Evolutionary conservation across 2,329 filamentous ascomycete genomes (phyloP), one percentile per base, ranked within the genome.

Genomic region (Nothophaeocryptopus gaeumannii): DNA sequence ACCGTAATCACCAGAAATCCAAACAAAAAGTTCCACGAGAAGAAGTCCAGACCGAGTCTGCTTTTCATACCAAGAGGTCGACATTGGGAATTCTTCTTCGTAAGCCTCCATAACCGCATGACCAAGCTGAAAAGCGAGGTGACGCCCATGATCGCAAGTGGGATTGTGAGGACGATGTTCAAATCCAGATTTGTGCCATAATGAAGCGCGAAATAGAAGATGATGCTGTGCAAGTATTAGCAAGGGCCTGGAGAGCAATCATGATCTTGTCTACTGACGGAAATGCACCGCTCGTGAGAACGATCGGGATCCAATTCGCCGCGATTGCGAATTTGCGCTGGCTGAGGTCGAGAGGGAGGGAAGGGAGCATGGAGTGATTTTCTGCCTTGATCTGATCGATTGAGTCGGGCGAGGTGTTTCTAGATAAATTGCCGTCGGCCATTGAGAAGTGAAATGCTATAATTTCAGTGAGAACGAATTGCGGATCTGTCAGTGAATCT

Each of bases 11-110:
- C 33, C 13, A 39, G 5, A 14, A 54, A 54, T 12, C 38, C 42
- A 26, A 51, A 26, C 12, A 54, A 5, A 16, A 51, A 51, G 26
- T 51, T 54, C 37, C 48, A 54, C 4, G 45, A 29, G 43, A 54
- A 54, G 47, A 42, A 54, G 43, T 54, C 51, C 12, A 46, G 5
- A 13, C 29, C 45, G 45, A 39, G 36, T 5, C 33, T n/a, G 8
- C 8, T 38, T 14, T 11, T 8, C 7, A 12, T 26, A 2, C 30
- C 36, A 2, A 50, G 20, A 40, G 50, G 50, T 1, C 45, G 45
- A n/a, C 34, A 44, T 3, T n/a, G 34, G 8, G 45, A 53, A 12
- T 30, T 15, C 11, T n/a, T 7, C 13, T 45, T 43, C 11, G 15
- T 14, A 5, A 49, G 29, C n/a, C 7, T 7, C 29, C 16, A 53